Evolutionary conservation across 306 rosid species (phyloP), one percentile per base, ranked within the genome.

Genomic region (Pueraria montana): DNA sequence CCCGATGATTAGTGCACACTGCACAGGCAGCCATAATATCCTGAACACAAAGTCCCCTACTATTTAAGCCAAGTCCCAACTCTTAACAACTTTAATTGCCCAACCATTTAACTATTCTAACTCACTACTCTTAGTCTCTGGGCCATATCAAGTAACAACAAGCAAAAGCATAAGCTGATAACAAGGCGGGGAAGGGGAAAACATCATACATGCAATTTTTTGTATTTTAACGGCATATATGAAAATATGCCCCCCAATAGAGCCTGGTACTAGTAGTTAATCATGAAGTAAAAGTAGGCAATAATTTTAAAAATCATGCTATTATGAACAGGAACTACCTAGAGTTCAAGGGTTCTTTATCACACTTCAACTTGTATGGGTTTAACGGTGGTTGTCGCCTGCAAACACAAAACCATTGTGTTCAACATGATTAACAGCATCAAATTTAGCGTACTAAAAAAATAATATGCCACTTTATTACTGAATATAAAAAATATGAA

Each of bases 331-430:
- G 83, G 59, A 74, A 50, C 53, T 89, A 95, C 98, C 98, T 90
- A 18, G 88, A 76, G 78, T 93, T 95, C 81, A 95, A 84, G 77
- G 89, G 86, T 81, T 95, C 98, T 86, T 90, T 95, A 66, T 93
- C 95, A 86, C 98, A 95, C 97, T 93, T 95, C 91, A 95, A 89
- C 84, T 93, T 93, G 93, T 90, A 95, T 6, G 98, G 87, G 64
- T 83, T 74, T 62, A 89, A 77, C 38, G 49, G 98, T 71, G 90
- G 89, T 50, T 91, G 88, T 73, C 97, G 92, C 93, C 98, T 95
- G 88, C 88, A 89, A 84, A 63, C 72, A 62, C 32, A 84, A 53
- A 80, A 86, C 11, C 78, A 77, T 80, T 71, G 56, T 20, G 53
- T 79, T 83, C 38, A 86, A 70, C 52, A 46, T 30, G 21, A 76